Conservation (phyloP, 2,329 filamentous ascomycete species). For the Hymenoscyphus albidus region DNA sequence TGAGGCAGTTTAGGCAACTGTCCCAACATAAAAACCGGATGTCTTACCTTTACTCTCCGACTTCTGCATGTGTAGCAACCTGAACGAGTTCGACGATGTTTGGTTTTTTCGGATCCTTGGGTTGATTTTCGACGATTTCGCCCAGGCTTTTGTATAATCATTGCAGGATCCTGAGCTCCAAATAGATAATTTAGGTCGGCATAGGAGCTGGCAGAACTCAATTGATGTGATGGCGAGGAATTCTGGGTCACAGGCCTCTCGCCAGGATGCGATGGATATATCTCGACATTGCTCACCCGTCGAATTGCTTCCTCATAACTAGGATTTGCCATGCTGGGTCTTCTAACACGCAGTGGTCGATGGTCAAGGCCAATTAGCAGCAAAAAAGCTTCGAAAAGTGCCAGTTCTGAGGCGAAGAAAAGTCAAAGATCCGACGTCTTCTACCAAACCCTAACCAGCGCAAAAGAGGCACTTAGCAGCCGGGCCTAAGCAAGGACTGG, state of each 20-base stretch:
- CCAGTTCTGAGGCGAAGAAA: neutral
- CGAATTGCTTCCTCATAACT: constrained; percentile 13
- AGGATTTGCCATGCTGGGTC: constrained; percentile 20
- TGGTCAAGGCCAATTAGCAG: neutral
- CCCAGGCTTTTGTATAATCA: constrained; percentile 29
- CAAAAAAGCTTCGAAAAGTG: neutral
- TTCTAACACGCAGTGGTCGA: neutral
- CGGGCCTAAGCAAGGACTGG: neutral
- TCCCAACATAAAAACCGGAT: neutral
- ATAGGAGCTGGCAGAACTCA: constrained; percentile 31
- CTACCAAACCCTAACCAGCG: constrained; percentile 1
- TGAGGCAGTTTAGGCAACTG: neutral
- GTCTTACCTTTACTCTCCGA: constrained; percentile 73
- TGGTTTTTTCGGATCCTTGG: constrained; percentile 50
- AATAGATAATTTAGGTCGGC: constrained; percentile 33
- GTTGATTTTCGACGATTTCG: constrained; percentile 31
- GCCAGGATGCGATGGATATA: constrained; percentile 12
- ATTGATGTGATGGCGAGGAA: constrained; percentile 14
- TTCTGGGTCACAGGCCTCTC: constrained; percentile 8
- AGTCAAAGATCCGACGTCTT: constrained; percentile 5
- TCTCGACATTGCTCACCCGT: constrained; percentile 6
- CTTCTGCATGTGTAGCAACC: constrained; percentile 91
- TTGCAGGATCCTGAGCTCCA: constrained; percentile 28
- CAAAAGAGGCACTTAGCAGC: constrained; percentile 1
- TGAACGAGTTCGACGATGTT: constrained; percentile 88